These are phyloP conservation scores for Chrysosphaeria jannelii DNA, from an alignment of 2,329 filamentous ascomycete genomes.

Conservation along the genomic window DNA sequence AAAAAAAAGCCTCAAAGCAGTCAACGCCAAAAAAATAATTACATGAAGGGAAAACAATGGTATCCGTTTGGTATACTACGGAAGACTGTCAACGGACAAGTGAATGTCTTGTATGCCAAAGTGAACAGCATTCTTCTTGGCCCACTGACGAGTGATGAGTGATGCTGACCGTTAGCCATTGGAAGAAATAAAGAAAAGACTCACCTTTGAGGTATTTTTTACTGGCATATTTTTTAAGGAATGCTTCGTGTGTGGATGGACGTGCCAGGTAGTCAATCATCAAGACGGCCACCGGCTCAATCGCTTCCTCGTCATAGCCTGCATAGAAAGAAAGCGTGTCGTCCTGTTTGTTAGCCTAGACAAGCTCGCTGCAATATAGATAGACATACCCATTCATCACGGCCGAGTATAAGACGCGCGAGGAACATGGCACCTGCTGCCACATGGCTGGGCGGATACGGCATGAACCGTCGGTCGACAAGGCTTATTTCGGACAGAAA, in stretches of 20 bases:
- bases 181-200: background rate
- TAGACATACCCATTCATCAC: constrained; percentile 58
- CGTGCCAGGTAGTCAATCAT: constrained; percentile 93
- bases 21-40: constrained; percentile 1
- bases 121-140: constrained; percentile 41
- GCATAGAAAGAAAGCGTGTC: constrained; percentile 68
- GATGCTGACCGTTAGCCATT: constrained; percentile 30
- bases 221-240: constrained; percentile 99
- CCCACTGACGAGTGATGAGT: constrained; percentile 75
- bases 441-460: constrained; percentile 64
- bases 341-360: constrained; percentile 23
- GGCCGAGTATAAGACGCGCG: constrained; percentile 64
- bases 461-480: constrained; percentile 80
- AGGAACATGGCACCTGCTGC: constrained; percentile 89
- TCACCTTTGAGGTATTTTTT: constrained; percentile 98
- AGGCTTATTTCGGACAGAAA: constrained; percentile 94
- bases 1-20: background rate
- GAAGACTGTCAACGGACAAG: constrained; percentile 14
- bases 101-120: constrained; percentile 23
- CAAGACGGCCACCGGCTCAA: constrained; percentile 67
- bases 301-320: constrained; percentile 77
- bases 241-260: constrained; percentile 78
- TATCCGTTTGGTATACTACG: background rate
- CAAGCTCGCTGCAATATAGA: background rate
- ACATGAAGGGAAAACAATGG: background rate